A percentile compares a stretch with the other conserved stretches of the same genome.
These are phyloP conservation scores for Tulasnella sp. DNA, from an alignment of 768 basidiomycete genomes.

Conservation along the genomic window DNA sequence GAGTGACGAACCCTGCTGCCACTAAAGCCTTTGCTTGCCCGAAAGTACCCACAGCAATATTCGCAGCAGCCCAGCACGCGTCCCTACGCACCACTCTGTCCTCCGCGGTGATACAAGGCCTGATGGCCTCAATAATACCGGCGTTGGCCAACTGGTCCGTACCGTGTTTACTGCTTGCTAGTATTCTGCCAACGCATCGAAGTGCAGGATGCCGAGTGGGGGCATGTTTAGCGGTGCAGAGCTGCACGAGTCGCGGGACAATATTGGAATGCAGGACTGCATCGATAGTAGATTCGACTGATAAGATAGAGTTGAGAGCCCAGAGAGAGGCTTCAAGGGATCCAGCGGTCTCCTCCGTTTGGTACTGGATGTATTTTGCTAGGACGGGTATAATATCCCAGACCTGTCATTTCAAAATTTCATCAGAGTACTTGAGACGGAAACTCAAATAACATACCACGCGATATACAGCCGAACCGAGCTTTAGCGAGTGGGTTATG, in stretches of 20 bases:
- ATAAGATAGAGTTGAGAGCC: background rate
- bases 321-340: background rate
- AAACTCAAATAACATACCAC: background rate
- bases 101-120: background rate
- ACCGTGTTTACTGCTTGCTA: background rate
- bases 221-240: background rate
- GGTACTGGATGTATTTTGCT: background rate
- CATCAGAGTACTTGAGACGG: background rate
- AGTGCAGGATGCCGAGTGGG: background rate
- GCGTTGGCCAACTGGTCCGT: background rate
- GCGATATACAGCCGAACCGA: background rate
- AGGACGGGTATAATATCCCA: background rate
- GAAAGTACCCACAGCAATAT: background rate
- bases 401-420: background rate
- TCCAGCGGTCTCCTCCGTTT: background rate
- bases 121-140: background rate
- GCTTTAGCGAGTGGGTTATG: background rate
- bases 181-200: background rate
- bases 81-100: background rate
- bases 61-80: background rate
- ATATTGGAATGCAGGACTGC: background rate
- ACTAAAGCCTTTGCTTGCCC: background rate
- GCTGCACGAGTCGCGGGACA: background rate
- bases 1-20: too few relatives aligned
- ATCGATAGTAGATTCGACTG: background rate